Percentiles rank a stretch among this genome's conserved stretches.
Conservation (phyloP, 768 basidiomycete genomes). For the Leccinum subgranulosum region DNA sequence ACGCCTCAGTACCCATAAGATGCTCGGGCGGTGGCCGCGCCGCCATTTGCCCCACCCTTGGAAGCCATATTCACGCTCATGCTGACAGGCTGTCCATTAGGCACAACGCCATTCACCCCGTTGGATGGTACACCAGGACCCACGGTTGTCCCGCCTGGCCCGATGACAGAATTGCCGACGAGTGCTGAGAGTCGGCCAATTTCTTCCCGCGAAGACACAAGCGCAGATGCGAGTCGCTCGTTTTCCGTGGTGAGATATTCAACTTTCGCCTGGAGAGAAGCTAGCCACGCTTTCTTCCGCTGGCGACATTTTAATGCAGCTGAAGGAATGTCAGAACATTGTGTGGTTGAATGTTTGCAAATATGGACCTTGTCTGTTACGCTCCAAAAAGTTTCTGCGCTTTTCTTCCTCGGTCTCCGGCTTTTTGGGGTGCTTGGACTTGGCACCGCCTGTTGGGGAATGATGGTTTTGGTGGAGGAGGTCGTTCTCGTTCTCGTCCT, state of each 20-base stretch:
- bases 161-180: slow-evolving; percentile 64
- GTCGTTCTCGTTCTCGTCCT: slow-evolving; percentile 39
- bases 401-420: slow-evolving; percentile 99
- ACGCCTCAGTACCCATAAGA: slow-evolving; percentile 40
- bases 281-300: slow-evolving; percentile 97
- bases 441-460: slow-evolving; percentile 11
- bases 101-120: slow-evolving; percentile 22
- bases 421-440: slow-evolving; percentile 50
- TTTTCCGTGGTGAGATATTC: slow-evolving; percentile 93
- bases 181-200: slow-evolving; percentile 77
- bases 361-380: slow-evolving; percentile 87
- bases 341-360: neutral
- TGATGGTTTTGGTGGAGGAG: slow-evolving; percentile 21
- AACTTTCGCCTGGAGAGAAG: slow-evolving; percentile 88
- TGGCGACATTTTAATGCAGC: slow-evolving; percentile 99
- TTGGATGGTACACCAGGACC: slow-evolving; percentile 29
- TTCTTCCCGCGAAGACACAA: slow-evolving; percentile 88
- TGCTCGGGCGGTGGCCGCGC: slow-evolving; percentile 30
- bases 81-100: slow-evolving; percentile 38
- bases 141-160: slow-evolving; percentile 30
- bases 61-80: slow-evolving; percentile 41
- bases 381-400: slow-evolving; percentile 91
- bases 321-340: slow-evolving; percentile 30
- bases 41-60: slow-evolving; percentile 34
- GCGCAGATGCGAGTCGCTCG: slow-evolving; percentile 84